Base-by-base conservation (phyloP, 495 filamentous ascomycete genomes). In the Penicillium salamii region DNA sequence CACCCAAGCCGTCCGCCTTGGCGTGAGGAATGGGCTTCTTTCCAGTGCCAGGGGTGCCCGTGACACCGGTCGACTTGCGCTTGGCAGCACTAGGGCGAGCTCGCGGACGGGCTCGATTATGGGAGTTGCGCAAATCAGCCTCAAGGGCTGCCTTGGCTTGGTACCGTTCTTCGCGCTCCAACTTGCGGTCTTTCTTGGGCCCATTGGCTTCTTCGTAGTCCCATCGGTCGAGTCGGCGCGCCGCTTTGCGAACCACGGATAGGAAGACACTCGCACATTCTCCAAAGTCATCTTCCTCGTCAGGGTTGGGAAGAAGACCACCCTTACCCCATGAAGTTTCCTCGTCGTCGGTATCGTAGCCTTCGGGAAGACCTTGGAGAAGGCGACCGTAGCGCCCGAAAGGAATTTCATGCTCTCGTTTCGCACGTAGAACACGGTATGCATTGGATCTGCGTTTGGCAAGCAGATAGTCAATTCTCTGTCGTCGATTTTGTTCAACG, bases 381-480 rank as follows among this genome's bases (percentile, higher is more conserved):
- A 92, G 78, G 34, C 80, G 82, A 1, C 86, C 85, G 50, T 87
- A 83, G 51, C 86, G 76, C 37, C 88, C 78, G 29, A 77, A 72
- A 4, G 76, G 71, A 75, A 77, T 55, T 78, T 90, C 63, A 81
- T 77, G 59, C 65, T 70, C 53, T 71, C 79, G 43, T 83, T 85
- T 52, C 54, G 60, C 62, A 75, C 70, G 83, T 11, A 87, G 79
- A 3, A 85, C 70, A 28, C 73, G 69, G 51, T 83, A 83, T 46
- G 86, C 82, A 46, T 82, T 74, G 42, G 69, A 75, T 49, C 79
- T 81, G 28, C 90, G 71, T 35, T 87, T 88, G 15, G 87, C 84
- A 24, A 98, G 80, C 36, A 93, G 84, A 58, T 93, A 89, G 42
- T 96, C 87, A 34, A 96, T 88, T 12, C 90, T 86, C 65, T 93